Conservation (phyloP, 805 yeast genomes). For the Sugiyamaella lignohabitans region DNA sequence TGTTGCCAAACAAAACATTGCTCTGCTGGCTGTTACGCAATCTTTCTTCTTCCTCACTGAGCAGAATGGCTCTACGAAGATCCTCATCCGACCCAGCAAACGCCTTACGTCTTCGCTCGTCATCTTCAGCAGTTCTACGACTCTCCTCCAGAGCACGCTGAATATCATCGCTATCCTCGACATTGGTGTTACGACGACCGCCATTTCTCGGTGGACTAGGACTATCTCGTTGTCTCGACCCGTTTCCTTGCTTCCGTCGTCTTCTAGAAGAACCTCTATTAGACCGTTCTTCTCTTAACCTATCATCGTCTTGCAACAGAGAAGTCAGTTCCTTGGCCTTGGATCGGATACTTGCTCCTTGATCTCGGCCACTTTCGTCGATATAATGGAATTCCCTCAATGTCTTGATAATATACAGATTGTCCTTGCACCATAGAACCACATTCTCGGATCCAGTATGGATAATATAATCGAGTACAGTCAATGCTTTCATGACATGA, state of each 20-base stretch:
- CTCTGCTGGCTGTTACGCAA: conserved; percentile 38
- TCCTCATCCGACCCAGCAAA: conserved; percentile 51
- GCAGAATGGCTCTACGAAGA: conserved; percentile 58
- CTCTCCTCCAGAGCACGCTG: conserved; percentile 77
- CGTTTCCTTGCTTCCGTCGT: conserved; percentile 15
- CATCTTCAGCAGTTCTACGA: conserved; percentile 76
- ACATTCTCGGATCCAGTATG: conserved; percentile 83
- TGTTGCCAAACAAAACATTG: conserved; percentile 17
- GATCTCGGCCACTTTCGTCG: conserved; percentile 75
- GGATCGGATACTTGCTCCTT: conserved; percentile 80
- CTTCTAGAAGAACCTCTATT: conserved; percentile 26
- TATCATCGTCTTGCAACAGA: conserved; percentile 74
- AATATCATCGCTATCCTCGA: conserved; percentile 58
- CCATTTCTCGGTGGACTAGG: conserved; percentile 6
- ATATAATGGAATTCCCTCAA: conserved; percentile 79
- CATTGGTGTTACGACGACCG: conserved; percentile 2
- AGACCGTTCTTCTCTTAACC: conserved; percentile 64
- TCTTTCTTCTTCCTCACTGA: conserved; percentile 72
- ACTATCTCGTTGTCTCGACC: conserved; percentile 13
- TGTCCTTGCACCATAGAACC: conserved; percentile 87
- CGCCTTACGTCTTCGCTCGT: conserved; percentile 38
- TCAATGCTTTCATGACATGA: conserved; percentile 86
- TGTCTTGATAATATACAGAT: conserved; percentile 80
- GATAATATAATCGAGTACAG: conserved; percentile 82
- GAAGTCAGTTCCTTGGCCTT: conserved; percentile 84